Evolutionary conservation across 2,329 filamentous ascomycete genomes (phyloP).

Genomic region (Ophiostoma ulmi): DNA sequence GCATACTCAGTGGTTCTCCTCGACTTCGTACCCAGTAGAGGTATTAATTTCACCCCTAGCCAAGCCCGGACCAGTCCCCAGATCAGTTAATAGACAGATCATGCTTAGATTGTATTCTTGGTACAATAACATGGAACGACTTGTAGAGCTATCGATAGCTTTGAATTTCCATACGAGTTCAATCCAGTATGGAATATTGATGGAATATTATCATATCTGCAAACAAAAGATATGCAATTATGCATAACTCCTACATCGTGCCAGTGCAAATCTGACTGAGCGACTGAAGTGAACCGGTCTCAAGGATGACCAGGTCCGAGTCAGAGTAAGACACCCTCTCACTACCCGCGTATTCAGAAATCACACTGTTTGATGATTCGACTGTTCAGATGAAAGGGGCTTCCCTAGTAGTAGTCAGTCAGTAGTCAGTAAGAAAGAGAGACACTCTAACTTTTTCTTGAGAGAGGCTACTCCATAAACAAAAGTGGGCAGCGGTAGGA

Average conservation of each 20-base stretch:
- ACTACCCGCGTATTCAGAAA: background rate
- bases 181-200: background rate
- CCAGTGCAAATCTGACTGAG: too few species aligned
- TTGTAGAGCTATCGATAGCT: background rate
- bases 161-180: constrained; percentile 7
- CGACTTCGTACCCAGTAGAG: background rate
- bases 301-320: background rate
- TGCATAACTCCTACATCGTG: too few species aligned
- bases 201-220: too few species aligned
- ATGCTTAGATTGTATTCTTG: too few species aligned
- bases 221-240: too few species aligned
- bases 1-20: too few species aligned
- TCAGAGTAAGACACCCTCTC: background rate
- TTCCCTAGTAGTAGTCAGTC: background rate
- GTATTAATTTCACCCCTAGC: background rate
- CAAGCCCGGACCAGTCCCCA: constrained; percentile 1
- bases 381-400: background rate
- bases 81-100: background rate
- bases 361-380: background rate
- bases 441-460: background rate
- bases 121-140: background rate
- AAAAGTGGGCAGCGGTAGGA: constrained; percentile 13
- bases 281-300: too few species aligned
- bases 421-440: background rate
- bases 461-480: background rate